Evolutionary conservation across 1,284 basidiomycete genomes (phyloP).

Genomic region (Rhodotorula glutinis): DNA sequence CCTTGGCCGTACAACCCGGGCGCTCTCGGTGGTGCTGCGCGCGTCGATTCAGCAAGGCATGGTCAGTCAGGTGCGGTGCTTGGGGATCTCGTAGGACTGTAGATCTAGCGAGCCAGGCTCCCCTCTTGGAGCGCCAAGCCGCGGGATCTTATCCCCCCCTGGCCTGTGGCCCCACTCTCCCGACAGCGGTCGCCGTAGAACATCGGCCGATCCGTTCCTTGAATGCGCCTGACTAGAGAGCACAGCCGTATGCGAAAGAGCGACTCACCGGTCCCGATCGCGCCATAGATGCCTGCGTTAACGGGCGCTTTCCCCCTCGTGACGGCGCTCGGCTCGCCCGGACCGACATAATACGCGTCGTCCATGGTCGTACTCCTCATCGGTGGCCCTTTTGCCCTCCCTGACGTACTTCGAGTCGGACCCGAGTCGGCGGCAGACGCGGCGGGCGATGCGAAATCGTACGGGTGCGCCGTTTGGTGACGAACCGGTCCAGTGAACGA

Average conservation of each 20-base stretch:
- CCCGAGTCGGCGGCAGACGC: not conserved
- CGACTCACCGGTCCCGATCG: slow-evolving; percentile 24
- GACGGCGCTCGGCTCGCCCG: slow-evolving; percentile 25
- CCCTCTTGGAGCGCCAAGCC: too few relatives aligned
- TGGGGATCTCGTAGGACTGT: too few relatives aligned
- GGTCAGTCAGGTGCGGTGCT: too few relatives aligned
- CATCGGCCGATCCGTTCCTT: not conserved
- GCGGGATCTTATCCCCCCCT: too few relatives aligned
- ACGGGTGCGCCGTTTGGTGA: too few relatives aligned
- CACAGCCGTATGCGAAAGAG: not conserved
- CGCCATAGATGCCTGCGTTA: slow-evolving; percentile 10
- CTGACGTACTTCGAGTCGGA: not conserved
- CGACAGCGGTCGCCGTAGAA: too few relatives aligned
- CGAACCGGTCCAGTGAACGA: too few relatives aligned
- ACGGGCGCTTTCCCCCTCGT: slow-evolving; percentile 24
- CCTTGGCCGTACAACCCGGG: slow-evolving; percentile 35
- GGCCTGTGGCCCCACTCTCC: too few relatives aligned
- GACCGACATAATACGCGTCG: slow-evolving; percentile 26
- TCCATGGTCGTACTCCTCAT: slow-evolving; percentile 26
- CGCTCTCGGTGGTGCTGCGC: slow-evolving; percentile 5
- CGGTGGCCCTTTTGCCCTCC: slow-evolving; percentile 20
- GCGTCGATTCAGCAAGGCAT: not conserved
- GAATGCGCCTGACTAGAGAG: too few relatives aligned
- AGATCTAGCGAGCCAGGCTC: too few relatives aligned
- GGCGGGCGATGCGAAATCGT: too few relatives aligned